These are phyloP conservation scores for Fusarium equiseti DNA, from an alignment of 2,329 filamentous ascomycete genomes.

Conservation along the genomic window DNA sequence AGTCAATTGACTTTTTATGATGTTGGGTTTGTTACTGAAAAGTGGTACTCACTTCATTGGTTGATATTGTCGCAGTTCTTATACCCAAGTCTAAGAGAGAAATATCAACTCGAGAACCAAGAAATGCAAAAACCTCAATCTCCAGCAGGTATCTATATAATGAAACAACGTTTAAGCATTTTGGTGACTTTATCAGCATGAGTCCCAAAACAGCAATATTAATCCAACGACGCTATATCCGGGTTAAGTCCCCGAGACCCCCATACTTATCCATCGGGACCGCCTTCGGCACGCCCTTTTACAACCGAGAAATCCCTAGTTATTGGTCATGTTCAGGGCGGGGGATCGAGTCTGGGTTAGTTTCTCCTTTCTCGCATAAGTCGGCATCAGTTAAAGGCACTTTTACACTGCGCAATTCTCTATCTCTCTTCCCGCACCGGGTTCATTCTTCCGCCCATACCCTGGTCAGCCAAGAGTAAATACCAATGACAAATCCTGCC, in stretches of 20 bases:
- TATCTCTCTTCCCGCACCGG: constrained; percentile 17
- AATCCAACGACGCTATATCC: constrained; percentile 8
- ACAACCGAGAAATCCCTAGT: constrained; percentile 24
- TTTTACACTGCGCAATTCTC: constrained; percentile 5
- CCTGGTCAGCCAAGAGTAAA: not conserved
- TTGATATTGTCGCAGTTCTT: not conserved
- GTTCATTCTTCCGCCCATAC: constrained; percentile 35
- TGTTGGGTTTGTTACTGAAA: not conserved
- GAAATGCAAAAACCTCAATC: not conserved
- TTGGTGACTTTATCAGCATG: not conserved
- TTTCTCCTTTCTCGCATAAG: constrained; percentile 12
- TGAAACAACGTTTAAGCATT: not conserved
- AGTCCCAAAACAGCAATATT: not conserved
- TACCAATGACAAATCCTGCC: not conserved
- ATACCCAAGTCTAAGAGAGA: not conserved
- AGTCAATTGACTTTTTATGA: not conserved
- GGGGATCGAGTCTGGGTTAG: constrained; percentile 1
- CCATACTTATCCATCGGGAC: constrained; percentile 35
- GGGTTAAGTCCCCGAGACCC: constrained; percentile 19
- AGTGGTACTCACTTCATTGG: not conserved
- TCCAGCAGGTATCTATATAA: not conserved
- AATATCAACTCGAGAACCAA: not conserved
- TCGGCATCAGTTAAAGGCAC: constrained; percentile 13
- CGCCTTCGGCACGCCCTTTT: constrained; percentile 34
- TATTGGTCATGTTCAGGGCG: constrained; percentile 31